These are phyloP conservation scores for Fonsecaea nubica DNA, from an alignment of 2,329 filamentous ascomycete genomes.

Conservation along the genomic window DNA sequence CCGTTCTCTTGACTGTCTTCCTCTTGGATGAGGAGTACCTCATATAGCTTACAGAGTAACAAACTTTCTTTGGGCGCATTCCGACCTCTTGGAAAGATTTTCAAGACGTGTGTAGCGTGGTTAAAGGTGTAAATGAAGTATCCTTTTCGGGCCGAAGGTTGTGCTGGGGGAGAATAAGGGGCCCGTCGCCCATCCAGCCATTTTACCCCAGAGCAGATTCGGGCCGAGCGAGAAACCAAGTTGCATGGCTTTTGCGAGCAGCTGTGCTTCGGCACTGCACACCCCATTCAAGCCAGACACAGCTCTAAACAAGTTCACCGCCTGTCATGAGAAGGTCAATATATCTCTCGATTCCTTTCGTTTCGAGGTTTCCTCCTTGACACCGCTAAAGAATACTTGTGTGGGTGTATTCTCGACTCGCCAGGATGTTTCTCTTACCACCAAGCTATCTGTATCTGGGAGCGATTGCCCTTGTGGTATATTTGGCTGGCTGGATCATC, in stretches of 20 bases:
- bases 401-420: neutral
- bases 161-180: neutral
- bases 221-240: too few relatives aligned
- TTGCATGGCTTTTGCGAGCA: neutral
- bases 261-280: neutral
- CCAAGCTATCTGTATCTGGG: neutral
- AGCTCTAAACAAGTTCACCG: neutral
- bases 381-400: neutral
- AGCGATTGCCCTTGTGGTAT: neutral
- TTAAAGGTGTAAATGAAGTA: too few relatives aligned
- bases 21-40: too few relatives aligned
- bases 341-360: neutral
- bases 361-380: neutral
- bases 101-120: too few relatives aligned
- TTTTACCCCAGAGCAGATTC: too few relatives aligned
- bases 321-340: neutral
- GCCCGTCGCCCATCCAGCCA: too few relatives aligned
- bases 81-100: too few relatives aligned
- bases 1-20: too few relatives aligned
- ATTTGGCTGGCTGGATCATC: neutral
- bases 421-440: neutral
- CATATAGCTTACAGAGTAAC: too few relatives aligned
- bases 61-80: too few relatives aligned
- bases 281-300: neutral
- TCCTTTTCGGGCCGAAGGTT: too few relatives aligned